These are phyloP conservation scores for Eleusine coracana DNA, from an alignment of 176 grass and related monocot species.

Conservation along the genomic window DNA sequence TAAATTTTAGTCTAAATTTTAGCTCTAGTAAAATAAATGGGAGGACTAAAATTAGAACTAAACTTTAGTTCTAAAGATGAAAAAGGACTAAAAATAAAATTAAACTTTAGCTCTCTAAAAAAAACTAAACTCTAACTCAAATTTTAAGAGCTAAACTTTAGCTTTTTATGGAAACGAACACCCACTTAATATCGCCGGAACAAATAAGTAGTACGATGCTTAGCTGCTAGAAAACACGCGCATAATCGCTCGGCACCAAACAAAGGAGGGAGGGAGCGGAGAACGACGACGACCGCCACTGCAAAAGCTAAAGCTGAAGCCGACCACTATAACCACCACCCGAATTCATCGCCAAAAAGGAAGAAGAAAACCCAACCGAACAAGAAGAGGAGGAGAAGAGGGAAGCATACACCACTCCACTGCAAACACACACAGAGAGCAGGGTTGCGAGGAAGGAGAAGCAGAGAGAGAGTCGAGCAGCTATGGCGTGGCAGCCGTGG, in stretches of 20 bases:
- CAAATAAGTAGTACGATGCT: not conserved
- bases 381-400: not conserved
- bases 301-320: conserved; percentile 32
- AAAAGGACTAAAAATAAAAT: too few species aligned
- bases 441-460: not conserved
- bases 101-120: too few species aligned
- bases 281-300: conserved; percentile 48
- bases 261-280: not conserved
- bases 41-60: too few species aligned
- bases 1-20: too few species aligned
- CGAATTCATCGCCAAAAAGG: not conserved
- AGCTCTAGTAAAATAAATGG: too few species aligned
- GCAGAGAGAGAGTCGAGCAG: not conserved
- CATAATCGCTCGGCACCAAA: not conserved
- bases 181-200: not conserved
- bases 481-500: conserved; percentile 29
- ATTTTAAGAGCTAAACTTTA: too few species aligned
- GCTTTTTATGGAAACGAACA: too few species aligned
- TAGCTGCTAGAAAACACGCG: conserved; percentile 14
- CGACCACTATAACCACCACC: conserved; percentile 54
- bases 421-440: not conserved
- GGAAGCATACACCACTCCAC: not conserved
- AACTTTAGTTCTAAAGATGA: too few species aligned
- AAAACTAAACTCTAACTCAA: too few species aligned
- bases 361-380: not conserved